Conservation (phyloP, 1,139 yeast species). For the Suhomyces yuchorum region DNA sequence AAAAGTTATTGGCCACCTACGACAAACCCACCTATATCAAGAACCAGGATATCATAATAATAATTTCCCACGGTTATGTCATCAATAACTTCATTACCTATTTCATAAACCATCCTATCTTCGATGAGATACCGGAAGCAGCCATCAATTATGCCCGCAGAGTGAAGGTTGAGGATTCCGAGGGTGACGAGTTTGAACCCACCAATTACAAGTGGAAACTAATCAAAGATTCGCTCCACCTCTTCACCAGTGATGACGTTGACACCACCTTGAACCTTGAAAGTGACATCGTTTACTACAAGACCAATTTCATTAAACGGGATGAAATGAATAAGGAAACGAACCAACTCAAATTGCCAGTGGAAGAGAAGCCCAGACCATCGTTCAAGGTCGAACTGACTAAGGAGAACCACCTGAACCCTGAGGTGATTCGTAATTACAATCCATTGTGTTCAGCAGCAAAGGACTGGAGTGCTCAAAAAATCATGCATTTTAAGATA, state of each 20-base stretch:
- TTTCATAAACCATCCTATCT: conserved; percentile 49
- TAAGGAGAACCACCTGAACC: conserved; percentile 2
- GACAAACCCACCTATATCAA: conserved; percentile 40
- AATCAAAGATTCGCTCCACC: conserved; percentile 36
- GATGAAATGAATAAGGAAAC: conserved; percentile 31
- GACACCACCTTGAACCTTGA: conserved; percentile 43
- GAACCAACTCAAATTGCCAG: conserved; percentile 8
- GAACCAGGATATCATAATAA: conserved; percentile 42
- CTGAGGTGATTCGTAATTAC: conserved; percentile 14
- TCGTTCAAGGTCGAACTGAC: conserved; percentile 28
- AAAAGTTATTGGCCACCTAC: conserved; percentile 47
- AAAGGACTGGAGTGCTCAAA: conserved; percentile 44
- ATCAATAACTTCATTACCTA: conserved; percentile 44
- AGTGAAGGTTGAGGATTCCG: conserved; percentile 15
- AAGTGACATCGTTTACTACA: conserved; percentile 48
- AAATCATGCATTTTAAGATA: conserved; percentile 24
- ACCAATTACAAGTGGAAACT: conserved; percentile 35
- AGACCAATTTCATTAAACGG: conserved; percentile 46
- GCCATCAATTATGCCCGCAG: conserved; percentile 38
- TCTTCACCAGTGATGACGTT: conserved; percentile 29
- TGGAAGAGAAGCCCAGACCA: conserved; percentile 29
- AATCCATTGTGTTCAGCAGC: conserved; percentile 40
- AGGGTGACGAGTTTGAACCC: conserved; percentile 21
- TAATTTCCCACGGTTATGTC: conserved; percentile 48
- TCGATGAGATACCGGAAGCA: conserved; percentile 50